phyloP scores from a whole-genome alignment of 163 green algal genomes.

The Coccomyxa subellipsoidea region DNA sequence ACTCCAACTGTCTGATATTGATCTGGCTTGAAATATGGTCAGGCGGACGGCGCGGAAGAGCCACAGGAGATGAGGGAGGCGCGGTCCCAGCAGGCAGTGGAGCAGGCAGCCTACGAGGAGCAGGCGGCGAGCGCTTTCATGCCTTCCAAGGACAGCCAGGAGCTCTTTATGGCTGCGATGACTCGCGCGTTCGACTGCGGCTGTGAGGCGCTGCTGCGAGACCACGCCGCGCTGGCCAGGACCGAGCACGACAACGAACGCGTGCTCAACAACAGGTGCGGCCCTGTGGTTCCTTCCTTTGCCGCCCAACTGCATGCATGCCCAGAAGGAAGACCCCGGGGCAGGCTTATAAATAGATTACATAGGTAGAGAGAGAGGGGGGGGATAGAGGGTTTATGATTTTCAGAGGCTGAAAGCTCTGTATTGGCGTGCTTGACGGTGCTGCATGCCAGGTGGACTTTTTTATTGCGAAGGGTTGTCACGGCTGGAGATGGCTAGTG shows the following conservation, averaged over 20 bases:
- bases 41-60: background rate
- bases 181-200: conserved; percentile 41
- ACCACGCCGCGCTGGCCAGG: conserved; percentile 44
- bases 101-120: background rate
- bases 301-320: no score
- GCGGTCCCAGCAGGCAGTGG: background rate
- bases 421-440: no score
- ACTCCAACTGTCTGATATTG: no score
- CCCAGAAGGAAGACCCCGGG: no score
- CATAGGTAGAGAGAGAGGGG: no score
- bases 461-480: no score
- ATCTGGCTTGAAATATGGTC: background rate
- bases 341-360: no score
- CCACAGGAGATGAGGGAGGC: background rate
- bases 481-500: no score
- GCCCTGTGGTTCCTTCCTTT: background rate
- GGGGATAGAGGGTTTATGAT: no score
- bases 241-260: conserved; percentile 51
- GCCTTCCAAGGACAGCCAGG: conserved; percentile 19
- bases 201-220: conserved; percentile 36
- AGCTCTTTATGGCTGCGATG: conserved; percentile 15
- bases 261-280: conserved; percentile 51
- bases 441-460: no score
- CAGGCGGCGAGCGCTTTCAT: conserved; percentile 13
- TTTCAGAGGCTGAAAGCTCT: no score